Base-by-base conservation (phyloP, 306 rosid species). In the Dalbergia cultrata region DNA sequence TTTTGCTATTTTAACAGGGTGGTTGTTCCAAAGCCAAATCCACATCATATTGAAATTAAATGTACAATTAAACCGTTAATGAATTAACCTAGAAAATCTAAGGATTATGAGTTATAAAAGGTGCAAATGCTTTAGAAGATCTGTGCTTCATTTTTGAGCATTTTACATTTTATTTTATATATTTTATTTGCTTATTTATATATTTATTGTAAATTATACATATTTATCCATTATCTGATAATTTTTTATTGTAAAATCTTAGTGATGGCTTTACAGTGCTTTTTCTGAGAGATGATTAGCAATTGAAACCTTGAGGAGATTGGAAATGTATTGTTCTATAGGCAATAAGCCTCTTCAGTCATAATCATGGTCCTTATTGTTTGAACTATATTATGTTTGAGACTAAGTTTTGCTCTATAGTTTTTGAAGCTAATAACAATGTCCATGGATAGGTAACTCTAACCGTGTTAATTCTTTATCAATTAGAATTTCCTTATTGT, bases 341-440 rank as follows among this genome's bases (percentile, higher is more conserved):
- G 93, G 92, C 8, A 44, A 10, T 34, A 89, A 39, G 18, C 90
- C 97, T 13, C 81, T 86, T 95, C 98, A 94, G 65, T 90, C 98
- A 58, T 94, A 92, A 13, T 71, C 79, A 3, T 81, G 49, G 0
- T 75, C 83, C 33, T 22, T 4, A n/a, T 22, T 1, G 26, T 22
- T 22, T 22, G 26, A 22, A 22, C 26, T 22, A 22, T 22, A 22
- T 22, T 22, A 22, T 22, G 26, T 22, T 22, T 22, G 26, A 22
- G 26, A 22, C 26, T 22, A 22, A 22, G 1, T 0, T 22, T 22
- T 1, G 26, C 26, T 22, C 26, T 22, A 22, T 0, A 22, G 26
- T 22, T 22, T 22, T 22, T 22, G 26, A 22, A 22, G 26, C 0
- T 22, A 1, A 22, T 22, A 22, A 22, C 26, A 22, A 22, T 22